A percentile compares a stretch with the other conserved stretches of the same genome.
Evolutionary conservation across 2,329 filamentous ascomycete genomes (phyloP).

Genomic region (Akanthomyces uredinophilus): DNA sequence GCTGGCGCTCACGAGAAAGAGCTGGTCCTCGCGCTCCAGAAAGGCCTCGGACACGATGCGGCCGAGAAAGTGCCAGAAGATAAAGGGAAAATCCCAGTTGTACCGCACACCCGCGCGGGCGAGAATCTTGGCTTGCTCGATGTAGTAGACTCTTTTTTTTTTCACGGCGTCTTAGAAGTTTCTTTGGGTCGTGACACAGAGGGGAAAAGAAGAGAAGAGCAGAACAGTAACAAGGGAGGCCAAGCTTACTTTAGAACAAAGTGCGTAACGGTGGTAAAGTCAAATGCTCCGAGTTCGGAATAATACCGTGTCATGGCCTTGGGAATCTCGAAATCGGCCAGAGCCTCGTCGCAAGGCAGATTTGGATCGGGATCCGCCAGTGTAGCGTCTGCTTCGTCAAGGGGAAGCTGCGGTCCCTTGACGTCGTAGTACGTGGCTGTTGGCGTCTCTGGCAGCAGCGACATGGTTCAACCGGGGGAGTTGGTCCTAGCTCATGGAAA

Average conservation of each 20-base stretch:
- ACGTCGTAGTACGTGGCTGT: too few species aligned
- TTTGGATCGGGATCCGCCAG: neutral
- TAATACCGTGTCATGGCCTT: neutral
- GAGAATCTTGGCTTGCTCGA: neutral
- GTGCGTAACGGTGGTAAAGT: neutral
- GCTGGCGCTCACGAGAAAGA: neutral
- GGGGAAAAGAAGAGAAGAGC: neutral
- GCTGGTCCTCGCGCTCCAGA: neutral
- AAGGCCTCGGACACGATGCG: neutral
- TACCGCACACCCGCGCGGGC: neutral
- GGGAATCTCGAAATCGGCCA: neutral
- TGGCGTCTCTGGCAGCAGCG: too few species aligned
- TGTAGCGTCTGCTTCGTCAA: neutral
- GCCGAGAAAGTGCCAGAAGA: constrained; percentile 2
- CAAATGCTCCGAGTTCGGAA: neutral
- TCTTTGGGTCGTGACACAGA: neutral
- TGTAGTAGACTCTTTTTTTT: neutral
- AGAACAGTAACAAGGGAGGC: neutral
- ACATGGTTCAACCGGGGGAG: too few species aligned
- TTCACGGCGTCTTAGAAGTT: neutral
- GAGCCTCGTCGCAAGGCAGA: neutral
- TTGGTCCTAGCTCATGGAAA: too few species aligned
- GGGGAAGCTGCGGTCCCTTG: neutral
- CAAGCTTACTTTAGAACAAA: neutral
- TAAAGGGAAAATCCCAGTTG: neutral